A percentile compares a stretch with the other conserved stretches of the same genome.
Evolutionary conservation across 1,284 basidiomycete species (phyloP).

Genomic region (Lignosus rhinocerotis): DNA sequence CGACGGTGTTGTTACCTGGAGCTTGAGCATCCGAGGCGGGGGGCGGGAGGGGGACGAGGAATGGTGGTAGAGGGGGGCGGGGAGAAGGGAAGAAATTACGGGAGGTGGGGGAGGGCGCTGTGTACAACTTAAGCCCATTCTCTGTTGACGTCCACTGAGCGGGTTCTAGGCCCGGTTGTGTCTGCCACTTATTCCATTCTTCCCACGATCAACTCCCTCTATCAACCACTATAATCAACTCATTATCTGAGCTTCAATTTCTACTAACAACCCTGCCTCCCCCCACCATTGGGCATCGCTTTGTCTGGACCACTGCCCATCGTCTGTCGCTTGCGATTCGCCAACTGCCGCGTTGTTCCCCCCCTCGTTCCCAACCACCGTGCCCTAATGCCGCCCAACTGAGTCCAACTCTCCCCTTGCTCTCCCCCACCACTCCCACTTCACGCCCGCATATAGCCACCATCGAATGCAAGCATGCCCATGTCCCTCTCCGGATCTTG

Average conservation of each 20-base stretch:
- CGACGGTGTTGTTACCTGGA: conserved; percentile 40
- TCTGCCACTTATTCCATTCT: conserved; percentile 1
- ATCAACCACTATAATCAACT: not conserved
- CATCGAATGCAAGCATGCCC: not conserved
- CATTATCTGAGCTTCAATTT: conserved; percentile 17
- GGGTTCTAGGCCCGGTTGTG: conserved; percentile 19
- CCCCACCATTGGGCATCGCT: too few species aligned
- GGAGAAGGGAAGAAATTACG: conserved; percentile 19
- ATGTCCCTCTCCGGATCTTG: conserved; percentile 17
- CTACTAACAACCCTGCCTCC: not conserved
- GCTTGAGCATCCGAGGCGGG: conserved; percentile 40
- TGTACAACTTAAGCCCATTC: conserved; percentile 19
- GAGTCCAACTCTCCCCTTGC: not conserved
- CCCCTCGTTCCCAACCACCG: not conserved
- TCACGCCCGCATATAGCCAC: not conserved
- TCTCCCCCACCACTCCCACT: not conserved
- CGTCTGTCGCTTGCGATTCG: conserved; percentile 12
- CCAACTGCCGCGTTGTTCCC: not conserved
- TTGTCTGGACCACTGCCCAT: conserved; percentile 9
- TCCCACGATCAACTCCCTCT: conserved; percentile 10
- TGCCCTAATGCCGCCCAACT: not conserved
- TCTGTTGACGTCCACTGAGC: conserved; percentile 13
- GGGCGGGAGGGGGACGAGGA: conserved; percentile 9
- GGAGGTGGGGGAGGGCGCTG: conserved; percentile 11
- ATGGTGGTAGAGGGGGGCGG: conserved; percentile 9